These are phyloP conservation scores for Jacaranda mimosifolia DNA, from an alignment of 257 asterid genomes.

Conservation along the genomic window DNA sequence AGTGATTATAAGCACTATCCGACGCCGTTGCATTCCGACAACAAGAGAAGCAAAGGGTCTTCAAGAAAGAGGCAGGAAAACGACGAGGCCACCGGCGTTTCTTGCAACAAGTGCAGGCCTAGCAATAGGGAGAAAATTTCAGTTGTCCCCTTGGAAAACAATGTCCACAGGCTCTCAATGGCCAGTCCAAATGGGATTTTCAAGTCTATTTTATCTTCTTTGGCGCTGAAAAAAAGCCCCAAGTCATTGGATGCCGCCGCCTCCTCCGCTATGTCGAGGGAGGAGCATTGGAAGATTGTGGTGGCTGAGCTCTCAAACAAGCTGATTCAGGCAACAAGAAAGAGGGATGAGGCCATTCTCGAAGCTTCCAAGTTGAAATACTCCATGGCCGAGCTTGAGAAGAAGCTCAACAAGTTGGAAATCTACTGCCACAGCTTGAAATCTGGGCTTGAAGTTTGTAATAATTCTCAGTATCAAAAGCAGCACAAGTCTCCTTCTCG, in stretches of 20 bases:
- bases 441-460: constrained; percentile 74
- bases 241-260: constrained; percentile 45
- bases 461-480: constrained; percentile 27
- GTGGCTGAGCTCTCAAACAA: constrained; percentile 87
- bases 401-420: constrained; percentile 87
- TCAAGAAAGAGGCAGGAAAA: constrained; percentile 47
- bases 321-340: constrained; percentile 73
- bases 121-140: constrained; percentile 72
- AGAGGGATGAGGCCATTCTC: constrained; percentile 81
- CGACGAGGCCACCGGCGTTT: constrained; percentile 55
- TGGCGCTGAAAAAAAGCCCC: constrained; percentile 73
- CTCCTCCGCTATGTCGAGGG: constrained; percentile 50
- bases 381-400: constrained; percentile 92
- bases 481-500: constrained; percentile 43
- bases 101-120: constrained; percentile 93
- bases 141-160: constrained; percentile 67
- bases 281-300: constrained; percentile 83
- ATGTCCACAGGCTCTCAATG: constrained; percentile 49
- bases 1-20: constrained; percentile 49
- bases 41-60: constrained; percentile 37
- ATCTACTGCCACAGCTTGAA: constrained; percentile 82
- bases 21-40: constrained; percentile 62
- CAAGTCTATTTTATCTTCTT: constrained; percentile 64
- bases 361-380: constrained; percentile 85
- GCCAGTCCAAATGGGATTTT: constrained; percentile 84